Conservation (phyloP, 768 basidiomycete species). For the Boletus pseudo-olivaceus region DNA sequence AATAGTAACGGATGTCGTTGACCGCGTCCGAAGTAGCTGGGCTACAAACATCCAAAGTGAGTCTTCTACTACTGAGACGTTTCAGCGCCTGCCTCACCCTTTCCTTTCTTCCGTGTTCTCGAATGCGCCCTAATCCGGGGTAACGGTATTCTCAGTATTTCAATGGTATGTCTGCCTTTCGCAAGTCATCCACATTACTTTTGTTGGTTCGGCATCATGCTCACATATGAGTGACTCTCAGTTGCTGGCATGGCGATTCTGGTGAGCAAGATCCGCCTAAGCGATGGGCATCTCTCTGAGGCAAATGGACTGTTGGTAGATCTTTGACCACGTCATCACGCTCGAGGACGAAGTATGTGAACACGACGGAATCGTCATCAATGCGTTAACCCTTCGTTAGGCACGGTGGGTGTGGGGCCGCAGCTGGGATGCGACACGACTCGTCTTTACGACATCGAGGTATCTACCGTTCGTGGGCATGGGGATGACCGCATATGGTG, state of each 20-base stretch:
- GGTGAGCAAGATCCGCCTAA: not conserved
- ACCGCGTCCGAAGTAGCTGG: slow-evolving; percentile 3
- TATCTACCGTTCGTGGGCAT: slow-evolving; percentile 18
- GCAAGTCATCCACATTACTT: not conserved
- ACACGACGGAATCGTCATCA: too few relatives aligned
- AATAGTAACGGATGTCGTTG: not conserved
- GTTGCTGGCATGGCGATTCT: slow-evolving; percentile 18
- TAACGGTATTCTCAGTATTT: slow-evolving; percentile 6
- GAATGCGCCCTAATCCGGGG: not conserved
- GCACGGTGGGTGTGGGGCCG: slow-evolving; percentile 19
- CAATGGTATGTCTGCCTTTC: slow-evolving; percentile 5
- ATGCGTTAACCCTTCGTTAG: slow-evolving; percentile 1
- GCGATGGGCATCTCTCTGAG: not conserved
- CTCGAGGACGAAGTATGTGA: slow-evolving; percentile 7
- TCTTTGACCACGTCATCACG: slow-evolving; percentile 12
- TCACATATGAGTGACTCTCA: not conserved
- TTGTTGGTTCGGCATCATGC: not conserved
- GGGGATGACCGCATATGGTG: slow-evolving; percentile 13
- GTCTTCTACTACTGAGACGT: not conserved
- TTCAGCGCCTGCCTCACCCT: not conserved
- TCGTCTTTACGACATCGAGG: slow-evolving; percentile 17
- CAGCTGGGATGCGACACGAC: slow-evolving; percentile 13
- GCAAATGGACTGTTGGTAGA: not conserved
- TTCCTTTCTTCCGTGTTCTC: not conserved
- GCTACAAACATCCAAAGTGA: slow-evolving; percentile 14